These are phyloP conservation scores for Thuidium tamariscinum DNA, from an alignment of 225 moss, liverwort and hornwort species.

Conservation along the genomic window DNA sequence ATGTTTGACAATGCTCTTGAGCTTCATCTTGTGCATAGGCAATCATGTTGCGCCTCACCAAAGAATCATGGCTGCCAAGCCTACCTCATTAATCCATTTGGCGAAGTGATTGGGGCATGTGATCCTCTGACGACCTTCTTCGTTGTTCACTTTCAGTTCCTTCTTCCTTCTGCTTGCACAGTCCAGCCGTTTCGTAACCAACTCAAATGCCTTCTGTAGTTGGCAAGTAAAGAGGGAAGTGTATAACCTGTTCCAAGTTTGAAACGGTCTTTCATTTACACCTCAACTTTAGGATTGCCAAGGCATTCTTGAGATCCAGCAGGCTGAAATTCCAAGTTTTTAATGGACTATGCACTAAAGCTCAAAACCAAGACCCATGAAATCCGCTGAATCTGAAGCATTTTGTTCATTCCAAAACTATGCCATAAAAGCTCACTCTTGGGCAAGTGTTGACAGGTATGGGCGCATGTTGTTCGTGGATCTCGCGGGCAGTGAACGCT, in stretches of 20 bases:
- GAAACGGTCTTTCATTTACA: not conserved
- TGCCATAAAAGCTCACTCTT: not conserved
- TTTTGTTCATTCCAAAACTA: not conserved
- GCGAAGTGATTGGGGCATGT: not conserved
- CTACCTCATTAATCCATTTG: not conserved
- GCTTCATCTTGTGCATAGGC: not conserved
- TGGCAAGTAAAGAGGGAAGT: not conserved
- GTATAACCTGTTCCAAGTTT: not conserved
- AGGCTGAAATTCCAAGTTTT: not conserved
- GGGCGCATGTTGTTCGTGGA: slow-evolving; percentile 96
- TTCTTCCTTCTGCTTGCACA: not conserved
- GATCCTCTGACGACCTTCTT: not conserved
- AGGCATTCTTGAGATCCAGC: not conserved
- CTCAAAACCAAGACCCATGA: not conserved
- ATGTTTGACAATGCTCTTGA: not conserved
- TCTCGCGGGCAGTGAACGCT: slow-evolving; percentile 80
- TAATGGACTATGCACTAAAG: not conserved
- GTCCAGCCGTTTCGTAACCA: not conserved
- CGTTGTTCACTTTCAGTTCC: not conserved
- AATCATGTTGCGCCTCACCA: not conserved
- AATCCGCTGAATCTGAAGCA: not conserved
- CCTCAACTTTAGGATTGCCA: not conserved
- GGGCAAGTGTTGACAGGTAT: slow-evolving; percentile 32
- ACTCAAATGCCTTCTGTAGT: not conserved
- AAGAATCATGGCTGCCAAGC: not conserved